A percentile compares a stretch with the other conserved stretches of the same genome.
Conservation (phyloP, 805 yeast genomes). For the Lipomyces japonicus region DNA sequence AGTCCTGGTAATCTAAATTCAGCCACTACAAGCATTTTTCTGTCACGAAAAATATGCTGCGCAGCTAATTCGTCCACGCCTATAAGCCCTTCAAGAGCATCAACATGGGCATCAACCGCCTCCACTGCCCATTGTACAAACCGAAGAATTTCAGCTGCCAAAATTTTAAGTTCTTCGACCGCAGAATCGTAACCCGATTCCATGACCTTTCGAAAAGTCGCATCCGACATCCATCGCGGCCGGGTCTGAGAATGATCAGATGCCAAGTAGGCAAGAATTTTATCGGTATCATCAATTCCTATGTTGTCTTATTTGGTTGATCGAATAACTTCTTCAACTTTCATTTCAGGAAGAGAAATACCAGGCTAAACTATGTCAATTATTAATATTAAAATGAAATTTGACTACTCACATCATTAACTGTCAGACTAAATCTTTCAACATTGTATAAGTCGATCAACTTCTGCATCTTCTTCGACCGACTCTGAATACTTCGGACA, state of each 20-base stretch:
- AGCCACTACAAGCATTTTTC: no score
- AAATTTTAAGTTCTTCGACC: background rate
- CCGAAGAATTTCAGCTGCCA: background rate
- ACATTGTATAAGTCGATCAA: background rate
- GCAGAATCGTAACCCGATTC: background rate
- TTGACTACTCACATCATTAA: background rate
- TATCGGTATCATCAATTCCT: no score
- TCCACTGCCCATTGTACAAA: no score
- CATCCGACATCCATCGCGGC: background rate
- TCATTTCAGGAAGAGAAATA: background rate
- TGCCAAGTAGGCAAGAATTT: background rate
- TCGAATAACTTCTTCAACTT: background rate
- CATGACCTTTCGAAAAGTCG: background rate
- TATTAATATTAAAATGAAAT: background rate
- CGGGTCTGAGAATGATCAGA: background rate
- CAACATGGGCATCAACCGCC: no score
- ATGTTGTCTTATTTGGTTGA: background rate
- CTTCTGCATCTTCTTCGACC: background rate
- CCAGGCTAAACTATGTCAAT: background rate
- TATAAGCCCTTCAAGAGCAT: no score
- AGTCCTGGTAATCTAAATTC: no score
- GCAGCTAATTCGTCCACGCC: no score
- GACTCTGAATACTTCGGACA: background rate
- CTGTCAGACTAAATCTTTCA: background rate
- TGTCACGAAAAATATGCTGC: no score